Conservation (phyloP, 192 early-diverging fungal species). For the Phlyctochytrium arcticum region DNA sequence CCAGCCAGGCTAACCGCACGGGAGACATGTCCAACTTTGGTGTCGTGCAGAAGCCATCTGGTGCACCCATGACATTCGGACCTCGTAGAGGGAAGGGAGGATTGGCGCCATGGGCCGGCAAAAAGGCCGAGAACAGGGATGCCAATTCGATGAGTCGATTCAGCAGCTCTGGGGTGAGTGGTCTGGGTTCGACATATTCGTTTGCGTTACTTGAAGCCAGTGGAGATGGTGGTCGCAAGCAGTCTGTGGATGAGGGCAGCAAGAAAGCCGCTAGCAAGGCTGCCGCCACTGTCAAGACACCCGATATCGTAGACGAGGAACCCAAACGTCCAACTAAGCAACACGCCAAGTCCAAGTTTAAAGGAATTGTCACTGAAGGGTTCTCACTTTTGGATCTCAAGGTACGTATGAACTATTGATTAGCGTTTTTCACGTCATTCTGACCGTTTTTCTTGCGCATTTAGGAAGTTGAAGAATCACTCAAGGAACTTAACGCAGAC, state of each 20-base stretch:
- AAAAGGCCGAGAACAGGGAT: conserved; percentile 40
- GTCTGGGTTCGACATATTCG: conserved; percentile 8
- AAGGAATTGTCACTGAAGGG: conserved; percentile 62
- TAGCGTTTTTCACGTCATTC: no score
- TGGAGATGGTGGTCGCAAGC: conserved; percentile 27
- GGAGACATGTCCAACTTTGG: conserved; percentile 78
- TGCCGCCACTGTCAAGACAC: conserved; percentile 6
- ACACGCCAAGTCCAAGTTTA: conserved; percentile 47
- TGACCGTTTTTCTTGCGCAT: no score
- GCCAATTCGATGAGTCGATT: conserved; percentile 41
- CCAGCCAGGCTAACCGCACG: no score
- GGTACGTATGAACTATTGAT: no score
- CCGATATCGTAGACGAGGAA: background rate
- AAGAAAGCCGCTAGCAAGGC: background rate
- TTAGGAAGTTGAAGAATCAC: conserved; percentile 58
- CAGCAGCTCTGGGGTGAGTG: conserved; percentile 40
- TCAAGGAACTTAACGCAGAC: conserved; percentile 66
- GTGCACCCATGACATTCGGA: conserved; percentile 47
- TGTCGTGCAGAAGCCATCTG: conserved; percentile 56
- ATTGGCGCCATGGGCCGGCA: conserved; percentile 44
- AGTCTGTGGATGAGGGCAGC: conserved; percentile 29
- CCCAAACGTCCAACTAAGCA: conserved; percentile 10
- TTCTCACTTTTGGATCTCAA: conserved; percentile 47
- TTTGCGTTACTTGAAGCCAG: conserved; percentile 12
- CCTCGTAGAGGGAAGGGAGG: conserved; percentile 44